Percentiles rank a stretch among this genome's conserved stretches.
Evolutionary conservation across 225 moss, liverwort and hornwort species (phyloP).

Genomic region (Pleurozium schreberi): DNA sequence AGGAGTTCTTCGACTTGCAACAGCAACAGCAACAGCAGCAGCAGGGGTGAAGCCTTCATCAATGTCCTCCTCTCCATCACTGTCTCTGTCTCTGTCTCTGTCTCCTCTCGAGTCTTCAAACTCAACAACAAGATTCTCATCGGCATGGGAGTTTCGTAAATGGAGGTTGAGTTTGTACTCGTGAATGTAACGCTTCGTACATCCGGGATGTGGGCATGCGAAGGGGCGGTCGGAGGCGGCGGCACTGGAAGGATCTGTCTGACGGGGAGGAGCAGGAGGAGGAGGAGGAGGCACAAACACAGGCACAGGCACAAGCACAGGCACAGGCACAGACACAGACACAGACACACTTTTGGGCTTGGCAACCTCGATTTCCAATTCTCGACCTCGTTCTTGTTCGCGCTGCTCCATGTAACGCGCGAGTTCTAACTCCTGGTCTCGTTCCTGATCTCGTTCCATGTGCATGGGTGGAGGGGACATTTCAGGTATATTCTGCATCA

Average conservation of each 20-base stretch:
- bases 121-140: conserved; percentile 10
- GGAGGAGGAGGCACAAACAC: too few species aligned
- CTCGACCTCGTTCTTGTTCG: conserved; percentile 2
- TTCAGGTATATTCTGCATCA: conserved; percentile 65
- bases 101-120: conserved; percentile 33
- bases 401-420: conserved; percentile 22
- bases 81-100: background rate
- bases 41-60: conserved; percentile 43
- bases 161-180: conserved; percentile 96
- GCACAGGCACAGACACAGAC: too few species aligned
- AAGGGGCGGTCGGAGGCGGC: background rate
- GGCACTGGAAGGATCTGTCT: background rate
- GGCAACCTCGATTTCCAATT: conserved; percentile 15
- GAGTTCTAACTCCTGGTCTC: conserved; percentile 22
- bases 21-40: too few species aligned
- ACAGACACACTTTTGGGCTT: background rate
- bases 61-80: conserved; percentile 69
- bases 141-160: conserved; percentile 65
- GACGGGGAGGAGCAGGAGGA: conserved; percentile 25
- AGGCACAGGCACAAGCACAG: too few species aligned
- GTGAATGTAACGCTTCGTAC: conserved; percentile 83
- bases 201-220: conserved; percentile 79
- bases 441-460: conserved; percentile 26
- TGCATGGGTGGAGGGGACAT: conserved; percentile 50
- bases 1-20: conserved; percentile 6